A percentile compares a stretch with the other conserved stretches of the same genome.
Conservation (phyloP, 192 early-diverging fungal genomes). For the Coemansia guatemalensis region DNA sequence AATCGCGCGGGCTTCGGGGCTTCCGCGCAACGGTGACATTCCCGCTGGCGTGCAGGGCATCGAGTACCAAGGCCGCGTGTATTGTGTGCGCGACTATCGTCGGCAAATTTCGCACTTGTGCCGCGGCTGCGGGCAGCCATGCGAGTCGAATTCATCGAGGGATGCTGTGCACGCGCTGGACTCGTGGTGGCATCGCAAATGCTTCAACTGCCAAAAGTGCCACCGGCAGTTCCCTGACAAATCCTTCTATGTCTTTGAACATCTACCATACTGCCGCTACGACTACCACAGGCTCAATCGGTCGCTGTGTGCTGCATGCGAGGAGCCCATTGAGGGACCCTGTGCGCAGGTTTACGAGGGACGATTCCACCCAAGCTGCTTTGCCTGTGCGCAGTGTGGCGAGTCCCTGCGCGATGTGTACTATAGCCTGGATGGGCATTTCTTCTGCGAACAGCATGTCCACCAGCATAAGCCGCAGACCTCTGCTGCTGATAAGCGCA, state of each 20-base stretch:
- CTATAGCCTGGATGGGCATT: slow-evolving; percentile 44
- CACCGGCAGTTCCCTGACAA: slow-evolving; percentile 63
- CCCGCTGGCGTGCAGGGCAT: slow-evolving; percentile 29
- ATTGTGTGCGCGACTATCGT: slow-evolving; percentile 45
- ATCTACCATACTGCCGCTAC: slow-evolving; percentile 78
- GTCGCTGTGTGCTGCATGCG: slow-evolving; percentile 78
- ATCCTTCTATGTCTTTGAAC: slow-evolving; percentile 85
- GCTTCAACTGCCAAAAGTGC: slow-evolving; percentile 68
- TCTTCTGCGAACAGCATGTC: slow-evolving; percentile 50
- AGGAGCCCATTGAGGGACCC: slow-evolving; percentile 83
- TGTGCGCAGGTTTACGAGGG: slow-evolving; percentile 87
- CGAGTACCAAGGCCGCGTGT: slow-evolving; percentile 42
- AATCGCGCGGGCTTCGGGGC: slow-evolving; percentile 23
- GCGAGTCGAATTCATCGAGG: slow-evolving; percentile 28
- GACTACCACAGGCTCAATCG: slow-evolving; percentile 87
- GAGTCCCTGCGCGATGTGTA: slow-evolving; percentile 54
- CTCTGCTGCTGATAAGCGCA: slow-evolving; percentile 31
- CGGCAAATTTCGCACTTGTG: slow-evolving; percentile 11
- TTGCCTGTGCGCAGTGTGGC: slow-evolving; percentile 61
- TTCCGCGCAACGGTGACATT: slow-evolving; percentile 23
- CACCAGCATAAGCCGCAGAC: slow-evolving; percentile 30
- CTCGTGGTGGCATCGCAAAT: slow-evolving; percentile 63
- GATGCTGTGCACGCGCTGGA: slow-evolving; percentile 62
- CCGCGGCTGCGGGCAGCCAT: slow-evolving; percentile 28
- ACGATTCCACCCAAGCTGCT: slow-evolving; percentile 86